Conservation (phyloP, 495 filamentous ascomycete genomes). For the Evansstolkia leycettana region DNA sequence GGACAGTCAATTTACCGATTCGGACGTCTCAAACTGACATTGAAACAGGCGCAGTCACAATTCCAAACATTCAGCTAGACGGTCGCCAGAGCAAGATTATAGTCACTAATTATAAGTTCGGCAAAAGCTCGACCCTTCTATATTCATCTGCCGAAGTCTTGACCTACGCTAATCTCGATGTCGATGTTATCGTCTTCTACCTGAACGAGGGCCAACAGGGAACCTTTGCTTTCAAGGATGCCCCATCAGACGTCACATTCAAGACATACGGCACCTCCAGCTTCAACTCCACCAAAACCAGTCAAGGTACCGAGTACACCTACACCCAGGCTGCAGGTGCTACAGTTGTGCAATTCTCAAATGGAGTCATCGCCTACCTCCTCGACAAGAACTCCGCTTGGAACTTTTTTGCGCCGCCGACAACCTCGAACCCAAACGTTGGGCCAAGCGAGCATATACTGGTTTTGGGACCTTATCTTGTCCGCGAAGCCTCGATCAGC, state of each 20-base stretch:
- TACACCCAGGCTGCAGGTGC: slow-evolving; percentile 21
- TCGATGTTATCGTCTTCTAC: slow-evolving; percentile 42
- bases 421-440: slow-evolving; percentile 19
- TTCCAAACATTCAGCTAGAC: slow-evolving; percentile 51
- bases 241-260: slow-evolving; percentile 22
- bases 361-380: slow-evolving; percentile 39
- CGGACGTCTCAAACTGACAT: slow-evolving; percentile 26
- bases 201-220: slow-evolving; percentile 53
- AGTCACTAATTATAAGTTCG: slow-evolving; percentile 57
- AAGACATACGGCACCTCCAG: slow-evolving; percentile 32
- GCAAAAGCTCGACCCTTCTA: slow-evolving; percentile 36
- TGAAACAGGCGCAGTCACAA: slow-evolving; percentile 26
- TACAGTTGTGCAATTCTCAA: slow-evolving; percentile 38
- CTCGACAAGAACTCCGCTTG: slow-evolving; percentile 33
- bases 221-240: slow-evolving; percentile 36
- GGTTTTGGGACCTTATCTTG: slow-evolving; percentile 48
- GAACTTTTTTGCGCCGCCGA: slow-evolving; percentile 38
- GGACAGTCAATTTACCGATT: too few species aligned
- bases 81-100: slow-evolving; percentile 63
- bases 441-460: slow-evolving; percentile 47
- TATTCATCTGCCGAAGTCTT: slow-evolving; percentile 63
- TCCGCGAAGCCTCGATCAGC: slow-evolving; percentile 42
- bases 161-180: slow-evolving; percentile 37
- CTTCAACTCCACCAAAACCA: slow-evolving; percentile 26
- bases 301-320: slow-evolving; percentile 34